Percentiles rank a stretch among this genome's conserved stretches.
phyloP scores from a whole-genome alignment of 345 rosid species.

The Microcos paniculata region DNA sequence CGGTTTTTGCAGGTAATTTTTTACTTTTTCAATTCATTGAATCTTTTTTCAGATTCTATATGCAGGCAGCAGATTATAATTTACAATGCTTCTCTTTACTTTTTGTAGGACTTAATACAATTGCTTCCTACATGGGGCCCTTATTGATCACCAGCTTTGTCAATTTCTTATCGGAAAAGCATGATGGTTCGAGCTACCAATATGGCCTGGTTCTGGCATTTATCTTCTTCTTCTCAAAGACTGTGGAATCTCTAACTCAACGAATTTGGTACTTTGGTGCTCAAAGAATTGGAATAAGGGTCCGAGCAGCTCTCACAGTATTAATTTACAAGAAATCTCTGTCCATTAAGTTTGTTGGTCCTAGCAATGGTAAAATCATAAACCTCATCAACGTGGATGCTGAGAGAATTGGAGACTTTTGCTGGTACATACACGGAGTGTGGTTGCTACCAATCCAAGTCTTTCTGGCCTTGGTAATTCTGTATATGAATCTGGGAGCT shows the following conservation, averaged over 20 bases:
- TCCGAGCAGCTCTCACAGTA: conserved; percentile 53
- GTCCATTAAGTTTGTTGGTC: conserved; percentile 39
- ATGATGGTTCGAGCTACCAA: conserved; percentile 30
- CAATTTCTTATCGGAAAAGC: conserved; percentile 41
- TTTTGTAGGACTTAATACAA: conserved; percentile 47
- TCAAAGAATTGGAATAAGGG: conserved; percentile 51
- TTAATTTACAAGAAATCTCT: conserved; percentile 57
- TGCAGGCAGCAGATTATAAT: not conserved
- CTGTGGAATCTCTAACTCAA: conserved; percentile 58
- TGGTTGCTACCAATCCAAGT: conserved; percentile 76
- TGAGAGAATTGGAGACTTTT: conserved; percentile 70
- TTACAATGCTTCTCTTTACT: conserved; percentile 11
- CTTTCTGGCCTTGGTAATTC: conserved; percentile 48
- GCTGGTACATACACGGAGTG: conserved; percentile 54
- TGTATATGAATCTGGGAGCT: conserved; percentile 55
- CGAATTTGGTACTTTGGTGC: conserved; percentile 75
- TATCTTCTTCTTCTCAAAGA: conserved; percentile 60
- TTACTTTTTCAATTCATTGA: not conserved
- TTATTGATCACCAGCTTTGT: conserved; percentile 65
- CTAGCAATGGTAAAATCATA: conserved; percentile 47
- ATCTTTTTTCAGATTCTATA: not conserved
- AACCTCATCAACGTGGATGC: conserved; percentile 66
- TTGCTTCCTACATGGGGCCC: conserved; percentile 63
- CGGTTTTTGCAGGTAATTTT: conserved; percentile 56
- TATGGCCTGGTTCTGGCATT: conserved; percentile 52